Evolutionary conservation across 1,284 basidiomycete genomes (phyloP), one percentile per base, ranked within the genome.

Genomic region (Trichosporon ovoides): DNA sequence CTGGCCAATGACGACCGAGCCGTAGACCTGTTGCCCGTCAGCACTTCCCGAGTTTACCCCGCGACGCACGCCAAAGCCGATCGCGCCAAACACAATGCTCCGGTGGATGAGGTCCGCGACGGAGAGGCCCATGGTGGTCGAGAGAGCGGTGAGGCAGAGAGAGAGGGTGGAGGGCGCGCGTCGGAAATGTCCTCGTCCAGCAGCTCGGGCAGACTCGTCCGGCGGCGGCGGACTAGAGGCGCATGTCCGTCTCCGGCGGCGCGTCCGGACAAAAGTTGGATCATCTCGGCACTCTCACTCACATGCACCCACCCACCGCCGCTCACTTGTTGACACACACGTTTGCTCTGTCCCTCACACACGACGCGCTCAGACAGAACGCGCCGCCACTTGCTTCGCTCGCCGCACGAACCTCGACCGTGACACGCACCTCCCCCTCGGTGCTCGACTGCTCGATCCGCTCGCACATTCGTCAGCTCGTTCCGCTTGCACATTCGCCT

Each of bases 71-170:
- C 62, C 62, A 28, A 60, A 64, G 50, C 57, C 62, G 28, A 64
- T 48, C 16, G 48, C 53, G n/a, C 57, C 40, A 18, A 57, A 59
- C 14, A 64, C 62, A 33, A 64, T 56, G 7, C 55, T 11, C 38
- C 62, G 59, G 59, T 64, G 62, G 19, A 64, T 54, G 35, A 64
- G 49, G 53, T 61, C 57, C 28, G 48, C 55, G 55, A 58, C 28
- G 1, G 62, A 63, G 52, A 55, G 35, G 36, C 37, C 36, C 36
- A 46, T 52, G 31, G 19, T 48, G 33, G n/a, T 37, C 28, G 28
- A 31, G 28, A 37, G 13, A 6, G 35, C 11, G 2, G 19, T 22
- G 38, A 20, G 5, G 31, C 28, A 43, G 52, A 18, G 19, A 12
- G 34, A 28, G 16, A 18, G n/a, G 33, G 53, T 46, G 28, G 40